Percentiles rank a stretch among this genome's conserved stretches.
Conservation (phyloP, 306 rosid genomes). For the Malus sylvestris region DNA sequence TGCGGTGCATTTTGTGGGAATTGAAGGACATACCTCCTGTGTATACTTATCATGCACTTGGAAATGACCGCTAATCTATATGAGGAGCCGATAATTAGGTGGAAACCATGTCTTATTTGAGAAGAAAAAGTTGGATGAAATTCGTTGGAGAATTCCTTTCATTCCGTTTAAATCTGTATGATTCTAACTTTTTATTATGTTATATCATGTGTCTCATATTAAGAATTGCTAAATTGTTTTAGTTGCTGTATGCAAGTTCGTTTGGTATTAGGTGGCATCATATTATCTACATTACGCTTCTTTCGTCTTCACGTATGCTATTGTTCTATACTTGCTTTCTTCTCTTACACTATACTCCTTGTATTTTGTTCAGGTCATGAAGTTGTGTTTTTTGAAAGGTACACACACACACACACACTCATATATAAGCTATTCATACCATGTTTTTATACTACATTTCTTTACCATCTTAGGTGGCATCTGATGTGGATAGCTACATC, state of each 20-base stretch:
- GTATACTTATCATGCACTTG: not conserved
- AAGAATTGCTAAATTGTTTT: slow-evolving; percentile 14
- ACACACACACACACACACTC: too few relatives aligned
- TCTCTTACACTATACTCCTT: not conserved
- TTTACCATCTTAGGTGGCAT: too few relatives aligned
- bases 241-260: slow-evolving; percentile 56
- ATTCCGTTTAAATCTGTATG: not conserved
- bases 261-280: slow-evolving; percentile 62
- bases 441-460: too few relatives aligned
- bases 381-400: not conserved
- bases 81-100: not conserved
- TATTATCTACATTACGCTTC: slow-evolving; percentile 53
- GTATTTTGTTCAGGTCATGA: not conserved
- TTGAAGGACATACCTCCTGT: not conserved
- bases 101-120: not conserved
- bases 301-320: slow-evolving; percentile 63
- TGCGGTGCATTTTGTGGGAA: not conserved
- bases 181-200: not conserved
- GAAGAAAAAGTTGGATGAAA: not conserved
- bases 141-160: not conserved
- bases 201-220: not conserved
- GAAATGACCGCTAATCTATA: not conserved
- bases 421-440: too few relatives aligned
- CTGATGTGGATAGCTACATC: too few relatives aligned
- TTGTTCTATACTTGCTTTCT: not conserved